These are phyloP conservation scores for Ophiorrhiza pumila DNA, from an alignment of 257 asterid species.

Conservation along the genomic window DNA sequence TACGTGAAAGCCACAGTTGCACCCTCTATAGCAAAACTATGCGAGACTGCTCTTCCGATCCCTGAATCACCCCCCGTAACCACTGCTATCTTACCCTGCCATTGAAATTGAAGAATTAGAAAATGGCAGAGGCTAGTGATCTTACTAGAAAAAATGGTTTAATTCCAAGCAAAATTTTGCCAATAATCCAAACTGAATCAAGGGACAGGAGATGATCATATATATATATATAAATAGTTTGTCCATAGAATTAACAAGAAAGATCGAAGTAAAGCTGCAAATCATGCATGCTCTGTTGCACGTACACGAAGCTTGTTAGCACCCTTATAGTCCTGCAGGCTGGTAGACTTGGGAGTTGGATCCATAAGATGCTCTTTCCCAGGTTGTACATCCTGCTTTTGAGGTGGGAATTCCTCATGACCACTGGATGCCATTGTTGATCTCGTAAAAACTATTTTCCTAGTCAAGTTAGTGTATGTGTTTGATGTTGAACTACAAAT, in stretches of 20 bases:
- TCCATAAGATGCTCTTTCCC: slow-evolving; percentile 77
- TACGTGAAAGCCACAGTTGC: slow-evolving; percentile 77
- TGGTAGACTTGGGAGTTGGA: slow-evolving; percentile 46
- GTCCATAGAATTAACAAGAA: neutral
- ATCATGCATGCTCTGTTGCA: neutral
- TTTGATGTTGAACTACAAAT: neutral
- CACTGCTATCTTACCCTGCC: slow-evolving; percentile 63
- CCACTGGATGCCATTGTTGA: slow-evolving; percentile 52
- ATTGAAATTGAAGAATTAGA: too few species aligned
- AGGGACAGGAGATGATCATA: too few species aligned
- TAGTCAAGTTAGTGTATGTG: neutral
- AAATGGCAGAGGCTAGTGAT: neutral
- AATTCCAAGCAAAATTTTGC: neutral
- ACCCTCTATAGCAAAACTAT: slow-evolving; percentile 61
- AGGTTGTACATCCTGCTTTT: slow-evolving; percentile 66
- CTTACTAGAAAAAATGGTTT: too few species aligned
- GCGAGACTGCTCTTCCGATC: slow-evolving; percentile 65
- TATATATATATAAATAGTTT: too few species aligned
- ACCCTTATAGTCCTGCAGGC: slow-evolving; percentile 43
- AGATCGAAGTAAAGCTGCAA: too few species aligned
- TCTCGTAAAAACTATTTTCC: slow-evolving; percentile 11
- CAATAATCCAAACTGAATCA: neutral
- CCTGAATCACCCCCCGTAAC: slow-evolving; percentile 79
- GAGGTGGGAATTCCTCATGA: slow-evolving; percentile 51
- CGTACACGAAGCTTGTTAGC: slow-evolving; percentile 58